phyloP scores from a whole-genome alignment of 805 yeast genomes.

The Candida bentonensis region DNA sequence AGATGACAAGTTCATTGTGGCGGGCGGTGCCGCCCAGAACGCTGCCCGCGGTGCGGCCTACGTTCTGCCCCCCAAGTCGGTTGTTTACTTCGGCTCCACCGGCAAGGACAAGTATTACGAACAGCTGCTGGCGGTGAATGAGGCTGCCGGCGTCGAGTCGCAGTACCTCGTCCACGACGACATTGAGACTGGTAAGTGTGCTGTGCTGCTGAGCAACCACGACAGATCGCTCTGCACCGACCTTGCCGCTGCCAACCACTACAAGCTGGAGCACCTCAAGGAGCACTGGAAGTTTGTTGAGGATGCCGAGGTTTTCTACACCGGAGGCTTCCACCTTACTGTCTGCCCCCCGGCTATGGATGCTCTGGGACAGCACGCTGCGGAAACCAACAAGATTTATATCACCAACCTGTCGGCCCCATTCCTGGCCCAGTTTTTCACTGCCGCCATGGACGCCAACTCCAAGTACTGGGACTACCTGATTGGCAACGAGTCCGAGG shows the following conservation, averaged over 20 bases:
- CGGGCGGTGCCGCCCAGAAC: constrained; percentile 99
- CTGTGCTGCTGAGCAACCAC: constrained; percentile 78
- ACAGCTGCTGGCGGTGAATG: constrained; percentile 68
- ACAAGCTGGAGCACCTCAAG: constrained; percentile 76
- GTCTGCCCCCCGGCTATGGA: constrained; percentile 92
- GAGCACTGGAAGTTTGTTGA: constrained; percentile 84
- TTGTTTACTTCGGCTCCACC: constrained; percentile 90
- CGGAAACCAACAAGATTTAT: constrained; percentile 62
- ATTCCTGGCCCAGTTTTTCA: constrained; percentile 89
- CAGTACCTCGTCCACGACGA: constrained; percentile 68
- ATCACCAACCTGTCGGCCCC: constrained; percentile 90
- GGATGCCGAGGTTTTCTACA: constrained; percentile 68
- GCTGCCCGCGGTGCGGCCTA: constrained; percentile 98
- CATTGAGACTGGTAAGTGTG: constrained; percentile 92
- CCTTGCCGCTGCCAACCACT: constrained; percentile 95
- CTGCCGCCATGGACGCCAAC: constrained; percentile 68
- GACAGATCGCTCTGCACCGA: constrained; percentile 92
- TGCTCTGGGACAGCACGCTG: constrained; percentile 84
- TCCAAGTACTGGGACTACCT: constrained; percentile 82
- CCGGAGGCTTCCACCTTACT: constrained; percentile 98
- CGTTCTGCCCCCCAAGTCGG: constrained; percentile 65
- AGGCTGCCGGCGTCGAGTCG: constrained; percentile 75
- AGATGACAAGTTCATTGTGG: constrained; percentile 55
- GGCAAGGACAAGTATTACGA: constrained; percentile 85
- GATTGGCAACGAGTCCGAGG: constrained; percentile 95